phyloP scores from a whole-genome alignment of 2,329 filamentous ascomycete species.

The Didymella arachidicola region DNA sequence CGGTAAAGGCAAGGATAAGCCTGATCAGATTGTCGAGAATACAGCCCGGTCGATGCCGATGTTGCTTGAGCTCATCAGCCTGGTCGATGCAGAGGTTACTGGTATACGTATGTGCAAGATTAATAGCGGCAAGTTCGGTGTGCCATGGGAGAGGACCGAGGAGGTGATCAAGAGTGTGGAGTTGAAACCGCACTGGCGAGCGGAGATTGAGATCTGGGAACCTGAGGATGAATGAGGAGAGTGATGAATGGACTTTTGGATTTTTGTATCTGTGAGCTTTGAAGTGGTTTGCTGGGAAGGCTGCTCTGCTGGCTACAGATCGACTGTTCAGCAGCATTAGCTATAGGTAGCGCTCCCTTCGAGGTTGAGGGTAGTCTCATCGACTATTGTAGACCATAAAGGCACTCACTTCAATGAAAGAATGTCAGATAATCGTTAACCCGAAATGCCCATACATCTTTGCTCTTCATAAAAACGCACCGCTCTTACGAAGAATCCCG shows the following conservation, averaged over 20 bases:
- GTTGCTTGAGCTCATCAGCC: slow-evolving; percentile 55
- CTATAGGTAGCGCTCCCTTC: no score
- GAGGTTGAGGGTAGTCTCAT: no score
- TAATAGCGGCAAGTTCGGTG: slow-evolving; percentile 65
- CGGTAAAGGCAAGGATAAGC: slow-evolving; percentile 55
- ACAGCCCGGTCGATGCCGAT: slow-evolving; percentile 60
- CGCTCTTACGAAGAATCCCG: no score
- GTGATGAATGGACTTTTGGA: not conserved
- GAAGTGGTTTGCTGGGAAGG: no score
- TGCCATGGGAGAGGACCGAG: slow-evolving; percentile 62
- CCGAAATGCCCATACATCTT: no score
- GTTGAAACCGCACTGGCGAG: slow-evolving; percentile 33
- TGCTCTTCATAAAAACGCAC: no score
- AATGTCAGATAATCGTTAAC: no score
- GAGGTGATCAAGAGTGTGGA: slow-evolving; percentile 48
- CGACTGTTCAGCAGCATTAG: no score
- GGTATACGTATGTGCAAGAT: slow-evolving; percentile 61
- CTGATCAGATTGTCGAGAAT: slow-evolving; percentile 57
- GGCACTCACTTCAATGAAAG: no score
- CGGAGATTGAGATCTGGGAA: slow-evolving; percentile 41
- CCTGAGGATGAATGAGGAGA: slow-evolving; percentile 1
- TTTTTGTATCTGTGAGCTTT: no score
- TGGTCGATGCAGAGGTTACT: slow-evolving; percentile 30
- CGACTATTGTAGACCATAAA: no score
- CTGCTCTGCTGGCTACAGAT: no score